Evolutionary conservation across 306 rosid genomes (phyloP).

Genomic region (Lathyrus aphaca): DNA sequence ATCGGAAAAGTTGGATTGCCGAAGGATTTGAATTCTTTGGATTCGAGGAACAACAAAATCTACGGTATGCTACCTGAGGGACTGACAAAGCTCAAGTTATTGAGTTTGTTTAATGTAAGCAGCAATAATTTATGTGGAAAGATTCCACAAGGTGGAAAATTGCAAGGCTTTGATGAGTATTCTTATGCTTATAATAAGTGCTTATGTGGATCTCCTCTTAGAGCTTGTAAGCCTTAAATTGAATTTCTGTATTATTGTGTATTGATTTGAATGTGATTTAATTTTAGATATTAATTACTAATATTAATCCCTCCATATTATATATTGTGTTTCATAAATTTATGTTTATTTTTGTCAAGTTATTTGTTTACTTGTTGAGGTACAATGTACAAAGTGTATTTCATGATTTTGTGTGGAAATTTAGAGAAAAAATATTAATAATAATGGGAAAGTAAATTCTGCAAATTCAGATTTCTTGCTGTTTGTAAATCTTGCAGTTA

Average conservation of each 20-base stretch:
- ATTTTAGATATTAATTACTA: not conserved
- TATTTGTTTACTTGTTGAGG: too few species aligned
- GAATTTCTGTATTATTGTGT: not conserved
- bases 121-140: constrained; percentile 37
- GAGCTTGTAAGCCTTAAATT: not conserved
- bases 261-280: not conserved
- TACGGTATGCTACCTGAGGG: constrained; percentile 36
- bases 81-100: not conserved
- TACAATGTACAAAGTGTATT: too few species aligned
- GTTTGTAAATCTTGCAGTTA: too few species aligned
- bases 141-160: constrained; percentile 28
- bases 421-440: too few species aligned
- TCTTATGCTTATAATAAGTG: constrained; percentile 35
- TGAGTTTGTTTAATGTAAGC: constrained; percentile 35
- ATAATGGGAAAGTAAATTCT: too few species aligned
- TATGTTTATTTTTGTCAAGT: too few species aligned
- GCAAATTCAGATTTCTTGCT: too few species aligned
- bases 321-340: too few species aligned
- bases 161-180: constrained; percentile 27
- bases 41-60: constrained; percentile 32
- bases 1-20: constrained; percentile 35
- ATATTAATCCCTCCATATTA: too few species aligned
- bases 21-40: constrained; percentile 2
- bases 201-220: constrained; percentile 41
- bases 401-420: too few species aligned